phyloP scores from a whole-genome alignment of 306 rosid genomes.

The Neltuma alba region DNA sequence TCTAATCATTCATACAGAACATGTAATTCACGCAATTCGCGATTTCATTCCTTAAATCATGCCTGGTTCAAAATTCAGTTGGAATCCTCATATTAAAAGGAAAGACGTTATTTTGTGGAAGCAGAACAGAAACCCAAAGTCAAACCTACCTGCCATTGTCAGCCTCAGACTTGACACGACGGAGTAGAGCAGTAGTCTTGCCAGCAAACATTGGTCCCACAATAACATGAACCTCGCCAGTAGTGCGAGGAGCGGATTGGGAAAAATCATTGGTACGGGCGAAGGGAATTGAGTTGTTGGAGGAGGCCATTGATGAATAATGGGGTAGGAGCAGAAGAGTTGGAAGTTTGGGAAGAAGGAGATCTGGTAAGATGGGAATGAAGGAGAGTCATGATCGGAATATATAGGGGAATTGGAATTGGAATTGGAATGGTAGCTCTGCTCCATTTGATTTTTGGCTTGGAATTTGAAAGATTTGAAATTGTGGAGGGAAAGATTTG shows the following conservation, averaged over 20 bases:
- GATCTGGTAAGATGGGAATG: slow-evolving; percentile 15
- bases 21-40: not conserved
- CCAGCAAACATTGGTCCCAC: slow-evolving; percentile 99
- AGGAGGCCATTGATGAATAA: slow-evolving; percentile 49
- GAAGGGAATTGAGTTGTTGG: slow-evolving; percentile 36
- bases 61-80: not conserved
- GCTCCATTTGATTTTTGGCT: slow-evolving; percentile 4
- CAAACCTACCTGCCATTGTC: slow-evolving; percentile 59
- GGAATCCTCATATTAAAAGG: not conserved
- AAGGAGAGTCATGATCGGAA: not conserved
- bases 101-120: not conserved
- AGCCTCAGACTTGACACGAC: slow-evolving; percentile 72
- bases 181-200: slow-evolving; percentile 86
- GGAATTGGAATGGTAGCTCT: not conserved
- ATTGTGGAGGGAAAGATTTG: slow-evolving; percentile 49
- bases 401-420: not conserved
- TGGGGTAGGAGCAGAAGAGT: not conserved
- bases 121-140: not conserved
- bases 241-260: slow-evolving; percentile 20
- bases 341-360: not conserved
- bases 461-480: slow-evolving; percentile 17
- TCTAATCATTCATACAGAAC: not conserved
- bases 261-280: slow-evolving; percentile 13
- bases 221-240: slow-evolving; percentile 85
- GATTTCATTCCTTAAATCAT: not conserved